A percentile compares a stretch with the other conserved stretches of the same genome.
Conservation (phyloP, 2,329 filamentous ascomycete species). For the Paramyrothecium roridum region DNA sequence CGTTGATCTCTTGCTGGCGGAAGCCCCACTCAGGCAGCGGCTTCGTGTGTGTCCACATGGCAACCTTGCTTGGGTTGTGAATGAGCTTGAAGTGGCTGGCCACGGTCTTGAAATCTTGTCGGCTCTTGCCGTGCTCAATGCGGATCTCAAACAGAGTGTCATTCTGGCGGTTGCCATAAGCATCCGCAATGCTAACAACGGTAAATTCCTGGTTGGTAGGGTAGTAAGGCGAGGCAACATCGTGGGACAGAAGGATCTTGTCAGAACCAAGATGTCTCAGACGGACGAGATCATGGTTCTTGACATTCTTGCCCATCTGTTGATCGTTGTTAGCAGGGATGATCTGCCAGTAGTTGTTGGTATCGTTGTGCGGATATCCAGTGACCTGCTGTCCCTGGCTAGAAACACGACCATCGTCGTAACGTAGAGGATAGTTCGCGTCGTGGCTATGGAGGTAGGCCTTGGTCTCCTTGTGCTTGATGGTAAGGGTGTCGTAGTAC, state of each 20-base stretch:
- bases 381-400: slow-evolving; percentile 98
- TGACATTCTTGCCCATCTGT: slow-evolving; percentile 61
- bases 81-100: slow-evolving; percentile 94
- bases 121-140: slow-evolving; percentile 79
- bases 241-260: slow-evolving; percentile 84
- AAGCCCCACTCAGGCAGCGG: slow-evolving; percentile 96
- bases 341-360: slow-evolving; percentile 98
- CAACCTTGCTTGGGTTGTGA: slow-evolving; percentile 91
- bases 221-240: slow-evolving; percentile 93
- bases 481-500: slow-evolving; percentile 83
- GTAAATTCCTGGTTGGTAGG: slow-evolving; percentile 99
- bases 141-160: slow-evolving; percentile 92
- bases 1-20: slow-evolving; percentile 98
- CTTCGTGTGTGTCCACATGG: slow-evolving; percentile 97
- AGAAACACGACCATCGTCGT: slow-evolving; percentile 95
- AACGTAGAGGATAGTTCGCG: slow-evolving; percentile 86
- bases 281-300: slow-evolving; percentile 81
- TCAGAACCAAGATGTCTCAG: slow-evolving; percentile 85
- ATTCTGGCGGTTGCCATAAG: slow-evolving; percentile 70
- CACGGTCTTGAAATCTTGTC: slow-evolving; percentile 84
- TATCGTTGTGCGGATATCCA: slow-evolving; percentile 96
- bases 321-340: slow-evolving; percentile 64
- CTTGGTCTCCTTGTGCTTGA: slow-evolving; percentile 97
- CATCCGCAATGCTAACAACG: slow-evolving; percentile 70
- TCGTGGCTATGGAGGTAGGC: slow-evolving; percentile 91